Evolutionary conservation across 768 basidiomycete genomes (phyloP).

Genomic region (Kwoniella bestiolae): DNA sequence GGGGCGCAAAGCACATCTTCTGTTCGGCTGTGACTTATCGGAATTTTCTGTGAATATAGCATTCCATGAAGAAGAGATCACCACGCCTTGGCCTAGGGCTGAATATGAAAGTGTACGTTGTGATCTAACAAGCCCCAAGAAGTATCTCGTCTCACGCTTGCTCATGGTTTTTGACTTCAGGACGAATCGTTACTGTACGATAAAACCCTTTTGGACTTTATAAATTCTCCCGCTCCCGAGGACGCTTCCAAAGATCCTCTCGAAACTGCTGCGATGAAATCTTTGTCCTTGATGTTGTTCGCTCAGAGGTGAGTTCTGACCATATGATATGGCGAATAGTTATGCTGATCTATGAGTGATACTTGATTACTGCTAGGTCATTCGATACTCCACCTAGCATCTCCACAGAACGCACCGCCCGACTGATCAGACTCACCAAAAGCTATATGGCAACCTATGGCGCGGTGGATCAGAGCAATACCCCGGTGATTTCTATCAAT

Average conservation of each 20-base stretch:
- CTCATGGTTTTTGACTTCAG: background rate
- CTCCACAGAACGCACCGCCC: conserved; percentile 20
- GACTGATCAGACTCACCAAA: conserved; percentile 18
- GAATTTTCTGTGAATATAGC: conserved; percentile 9
- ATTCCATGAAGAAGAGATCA: conserved; percentile 42
- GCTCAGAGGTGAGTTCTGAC: conserved; percentile 23
- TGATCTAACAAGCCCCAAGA: background rate
- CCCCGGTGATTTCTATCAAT: background rate
- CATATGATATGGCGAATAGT: background rate
- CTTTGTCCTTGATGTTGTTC: conserved; percentile 23
- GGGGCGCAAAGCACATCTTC: too few species aligned
- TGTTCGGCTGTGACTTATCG: too few species aligned
- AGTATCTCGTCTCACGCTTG: background rate
- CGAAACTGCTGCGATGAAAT: conserved; percentile 16
- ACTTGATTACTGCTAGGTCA: conserved; percentile 10
- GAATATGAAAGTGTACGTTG: conserved; percentile 33
- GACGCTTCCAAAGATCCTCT: conserved; percentile 15
- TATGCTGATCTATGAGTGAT: too few species aligned
- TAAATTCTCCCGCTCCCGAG: conserved; percentile 9
- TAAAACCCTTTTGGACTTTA: conserved; percentile 23
- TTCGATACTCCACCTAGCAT: conserved; percentile 18
- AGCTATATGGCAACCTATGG: conserved; percentile 25
- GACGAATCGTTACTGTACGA: conserved; percentile 23
- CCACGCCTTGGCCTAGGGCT: conserved; percentile 42
- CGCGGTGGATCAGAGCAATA: background rate